Percentiles rank a stretch among this genome's conserved stretches.
Evolutionary conservation across 2,329 filamentous ascomycete genomes (phyloP).

Genomic region (Hypoxylon sp.): DNA sequence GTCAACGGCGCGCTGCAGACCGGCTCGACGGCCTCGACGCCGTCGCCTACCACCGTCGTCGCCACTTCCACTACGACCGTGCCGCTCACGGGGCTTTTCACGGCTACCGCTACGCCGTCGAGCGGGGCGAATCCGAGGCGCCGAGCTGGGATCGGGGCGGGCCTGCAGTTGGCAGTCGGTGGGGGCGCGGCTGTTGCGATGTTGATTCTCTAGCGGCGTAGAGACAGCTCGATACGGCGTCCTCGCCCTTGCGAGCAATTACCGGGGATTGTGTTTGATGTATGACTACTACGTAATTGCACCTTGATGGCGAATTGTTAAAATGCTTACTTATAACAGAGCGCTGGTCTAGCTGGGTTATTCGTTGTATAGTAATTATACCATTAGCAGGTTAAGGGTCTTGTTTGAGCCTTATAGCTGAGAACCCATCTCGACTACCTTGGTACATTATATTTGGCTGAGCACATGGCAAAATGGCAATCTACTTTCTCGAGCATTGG

Average conservation of each 20-base stretch:
- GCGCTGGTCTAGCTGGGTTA: not conserved
- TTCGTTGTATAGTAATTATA: slow-evolving; percentile 3
- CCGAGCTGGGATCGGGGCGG: not conserved
- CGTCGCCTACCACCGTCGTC: slow-evolving; percentile 12
- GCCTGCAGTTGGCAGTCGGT: slow-evolving; percentile 7
- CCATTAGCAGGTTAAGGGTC: not conserved
- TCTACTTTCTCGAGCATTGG: too few species aligned
- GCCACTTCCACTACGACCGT: slow-evolving; percentile 11
- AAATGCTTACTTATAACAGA: not conserved
- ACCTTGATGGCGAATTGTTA: not conserved
- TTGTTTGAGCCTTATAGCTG: not conserved
- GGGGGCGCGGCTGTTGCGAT: slow-evolving; percentile 19
- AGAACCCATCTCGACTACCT: not conserved
- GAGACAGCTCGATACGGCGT: not conserved
- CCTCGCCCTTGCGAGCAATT: not conserved
- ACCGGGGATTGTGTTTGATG: not conserved
- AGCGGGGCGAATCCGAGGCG: slow-evolving; percentile 11
- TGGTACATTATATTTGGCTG: too few species aligned
- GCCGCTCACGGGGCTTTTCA: slow-evolving; percentile 31
- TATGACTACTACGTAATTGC: not conserved
- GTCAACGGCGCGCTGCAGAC: slow-evolving; percentile 41
- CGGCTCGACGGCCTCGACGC: slow-evolving; percentile 11
- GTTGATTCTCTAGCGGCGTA: slow-evolving; percentile 2
- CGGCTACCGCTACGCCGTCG: slow-evolving; percentile 35
- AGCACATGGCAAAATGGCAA: too few species aligned